Conservation (phyloP, 768 basidiomycete genomes). For the Ramaria sp. region DNA sequence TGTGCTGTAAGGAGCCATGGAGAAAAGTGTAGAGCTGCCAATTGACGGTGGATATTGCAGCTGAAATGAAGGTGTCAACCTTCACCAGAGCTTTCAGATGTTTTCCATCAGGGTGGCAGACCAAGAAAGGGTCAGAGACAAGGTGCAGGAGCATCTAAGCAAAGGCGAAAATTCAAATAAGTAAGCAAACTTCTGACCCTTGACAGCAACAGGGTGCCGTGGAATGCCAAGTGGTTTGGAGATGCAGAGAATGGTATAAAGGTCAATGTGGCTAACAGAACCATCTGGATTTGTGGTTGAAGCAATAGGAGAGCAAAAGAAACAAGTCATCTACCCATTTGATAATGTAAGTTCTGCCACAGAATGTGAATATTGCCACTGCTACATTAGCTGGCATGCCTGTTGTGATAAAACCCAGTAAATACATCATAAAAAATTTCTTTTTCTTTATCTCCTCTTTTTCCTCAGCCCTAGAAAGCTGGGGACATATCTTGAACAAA, state of each 20-base stretch:
- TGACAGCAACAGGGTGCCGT: not conserved
- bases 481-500: no score
- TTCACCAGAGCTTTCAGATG: not conserved
- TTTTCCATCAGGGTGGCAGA: not conserved
- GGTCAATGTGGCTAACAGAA: not conserved
- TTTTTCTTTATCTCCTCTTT: no score
- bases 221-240: not conserved
- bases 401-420: no score
- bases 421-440: no score
- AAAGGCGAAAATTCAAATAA: not conserved
- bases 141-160: not conserved
- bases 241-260: not conserved
- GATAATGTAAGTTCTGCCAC: slow-evolving; percentile 14
- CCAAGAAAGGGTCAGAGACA: not conserved
- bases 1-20: not conserved
- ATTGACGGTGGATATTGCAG: not conserved
- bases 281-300: not conserved
- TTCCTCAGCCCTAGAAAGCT: no score
- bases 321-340: slow-evolving; percentile 31
- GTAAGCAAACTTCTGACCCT: not conserved
- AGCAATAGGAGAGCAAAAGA: slow-evolving; percentile 16
- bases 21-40: not conserved
- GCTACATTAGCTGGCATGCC: slow-evolving; percentile 20
- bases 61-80: not conserved
- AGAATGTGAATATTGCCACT: slow-evolving; percentile 16